These are phyloP conservation scores for Lippia alba DNA, from an alignment of 305 asterid species.

Conservation along the genomic window DNA sequence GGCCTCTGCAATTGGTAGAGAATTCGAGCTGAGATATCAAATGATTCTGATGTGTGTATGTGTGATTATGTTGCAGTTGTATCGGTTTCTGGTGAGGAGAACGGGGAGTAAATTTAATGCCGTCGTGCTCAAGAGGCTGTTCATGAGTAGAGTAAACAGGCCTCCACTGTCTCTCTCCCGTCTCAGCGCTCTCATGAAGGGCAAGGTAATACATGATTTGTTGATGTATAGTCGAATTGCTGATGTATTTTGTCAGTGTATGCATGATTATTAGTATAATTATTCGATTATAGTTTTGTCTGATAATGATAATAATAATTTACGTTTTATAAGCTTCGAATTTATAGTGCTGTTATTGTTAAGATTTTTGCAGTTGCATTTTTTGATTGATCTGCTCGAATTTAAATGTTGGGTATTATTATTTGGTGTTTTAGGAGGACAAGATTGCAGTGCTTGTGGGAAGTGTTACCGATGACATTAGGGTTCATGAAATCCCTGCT, in stretches of 20 bases:
- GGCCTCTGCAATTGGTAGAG: neutral
- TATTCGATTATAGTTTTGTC: neutral
- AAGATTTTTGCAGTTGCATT: no score
- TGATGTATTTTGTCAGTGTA: neutral
- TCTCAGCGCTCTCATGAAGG: slow-evolving; percentile 61
- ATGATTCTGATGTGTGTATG: slow-evolving; percentile 24
- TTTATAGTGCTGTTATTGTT: neutral
- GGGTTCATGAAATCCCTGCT: slow-evolving; percentile 70
- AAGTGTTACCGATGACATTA: slow-evolving; percentile 75
- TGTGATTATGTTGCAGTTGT: slow-evolving; percentile 49
- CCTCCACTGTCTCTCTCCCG: slow-evolving; percentile 89
- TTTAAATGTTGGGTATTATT: neutral
- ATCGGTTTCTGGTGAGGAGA: slow-evolving; percentile 86
- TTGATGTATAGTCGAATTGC: neutral
- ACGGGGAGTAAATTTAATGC: slow-evolving; percentile 87
- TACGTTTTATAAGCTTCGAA: no score
- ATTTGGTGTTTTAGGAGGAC: slow-evolving; percentile 54
- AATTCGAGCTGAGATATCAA: neutral
- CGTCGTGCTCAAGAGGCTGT: slow-evolving; percentile 80
- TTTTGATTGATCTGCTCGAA: neutral
- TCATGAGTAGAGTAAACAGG: slow-evolving; percentile 90
- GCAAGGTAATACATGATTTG: slow-evolving; percentile 57
- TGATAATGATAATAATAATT: no score
- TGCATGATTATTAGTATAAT: neutral
- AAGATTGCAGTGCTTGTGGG: slow-evolving; percentile 91